Percentiles rank a stretch among this genome's conserved stretches.
Evolutionary conservation across 805 yeast genomes (phyloP).

Genomic region (Isabelozyma pseudorhagii): DNA sequence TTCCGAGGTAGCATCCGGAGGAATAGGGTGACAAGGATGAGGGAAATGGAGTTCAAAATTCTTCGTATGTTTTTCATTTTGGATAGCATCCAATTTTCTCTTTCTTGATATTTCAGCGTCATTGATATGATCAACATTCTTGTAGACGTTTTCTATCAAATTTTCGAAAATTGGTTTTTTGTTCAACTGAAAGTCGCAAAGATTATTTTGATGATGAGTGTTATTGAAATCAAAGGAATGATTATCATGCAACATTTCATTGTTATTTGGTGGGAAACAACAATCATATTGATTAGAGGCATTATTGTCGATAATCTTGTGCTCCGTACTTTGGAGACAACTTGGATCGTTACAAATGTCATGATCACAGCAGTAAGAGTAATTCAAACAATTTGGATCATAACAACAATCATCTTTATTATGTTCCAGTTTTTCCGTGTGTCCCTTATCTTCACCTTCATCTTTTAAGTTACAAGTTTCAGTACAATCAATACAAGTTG

Average conservation of each 20-base stretch:
- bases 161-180: constrained; percentile 36
- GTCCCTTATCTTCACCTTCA: neutral
- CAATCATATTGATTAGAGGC: neutral
- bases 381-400: neutral
- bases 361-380: constrained; percentile 2
- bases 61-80: constrained; percentile 6
- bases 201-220: constrained; percentile 12
- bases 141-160: constrained; percentile 35
- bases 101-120: constrained; percentile 4
- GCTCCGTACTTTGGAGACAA: constrained; percentile 1
- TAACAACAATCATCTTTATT: constrained; percentile 2
- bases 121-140: constrained; percentile 16
- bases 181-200: constrained; percentile 27
- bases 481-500: neutral
- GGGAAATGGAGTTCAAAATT: constrained; percentile 37
- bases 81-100: constrained; percentile 4
- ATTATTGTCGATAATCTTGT: neutral
- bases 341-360: neutral
- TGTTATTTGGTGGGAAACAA: neutral
- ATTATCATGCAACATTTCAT: constrained; percentile 5
- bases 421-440: neutral
- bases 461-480: neutral
- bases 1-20: neutral
- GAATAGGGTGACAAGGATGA: constrained; percentile 30
- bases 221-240: constrained; percentile 1